Conservation (phyloP, 805 yeast genomes). For the Candida loeiensis region DNA sequence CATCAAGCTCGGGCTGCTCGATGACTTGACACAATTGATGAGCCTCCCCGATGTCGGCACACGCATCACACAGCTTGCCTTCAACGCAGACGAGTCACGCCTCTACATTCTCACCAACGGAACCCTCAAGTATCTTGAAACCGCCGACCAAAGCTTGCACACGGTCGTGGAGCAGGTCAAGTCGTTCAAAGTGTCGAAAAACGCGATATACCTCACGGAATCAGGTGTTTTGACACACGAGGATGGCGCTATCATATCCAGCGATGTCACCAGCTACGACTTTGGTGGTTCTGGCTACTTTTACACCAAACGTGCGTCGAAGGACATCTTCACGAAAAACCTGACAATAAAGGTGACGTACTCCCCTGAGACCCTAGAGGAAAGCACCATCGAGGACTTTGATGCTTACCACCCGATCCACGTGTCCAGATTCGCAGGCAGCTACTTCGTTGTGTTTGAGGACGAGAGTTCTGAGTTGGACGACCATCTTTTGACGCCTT, state of each 20-base stretch:
- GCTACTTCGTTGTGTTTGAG: conserved; percentile 21
- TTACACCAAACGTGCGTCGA: conserved; percentile 1
- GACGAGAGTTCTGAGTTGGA: conserved; percentile 23
- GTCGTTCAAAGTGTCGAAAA: conserved; percentile 2
- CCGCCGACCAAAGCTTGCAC: conserved; percentile 3
- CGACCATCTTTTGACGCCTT: conserved; percentile 26
- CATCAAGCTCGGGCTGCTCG: conserved; percentile 31
- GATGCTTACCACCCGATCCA: conserved; percentile 9
- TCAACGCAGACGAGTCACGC: conserved; percentile 26
- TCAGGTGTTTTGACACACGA: neutral
- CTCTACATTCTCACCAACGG: conserved; percentile 26
- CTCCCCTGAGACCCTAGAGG: conserved; percentile 5
- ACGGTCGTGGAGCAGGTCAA: neutral
- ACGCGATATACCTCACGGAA: conserved; percentile 1
- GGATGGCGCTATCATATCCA: neutral
- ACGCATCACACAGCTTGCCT: conserved; percentile 25
- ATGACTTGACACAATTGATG: conserved; percentile 9
- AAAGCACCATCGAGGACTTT: conserved; percentile 11
- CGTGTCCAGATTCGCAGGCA: conserved; percentile 2
- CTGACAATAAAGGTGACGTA: neutral
- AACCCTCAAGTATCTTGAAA: conserved; percentile 4
- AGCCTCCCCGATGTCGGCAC: conserved; percentile 8
- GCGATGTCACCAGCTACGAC: conserved; percentile 3
- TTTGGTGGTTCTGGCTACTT: neutral
- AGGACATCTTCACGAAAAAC: conserved; percentile 2